Conservation (phyloP, 1,284 basidiomycete genomes). For the Pseudozyma sp. region DNA sequence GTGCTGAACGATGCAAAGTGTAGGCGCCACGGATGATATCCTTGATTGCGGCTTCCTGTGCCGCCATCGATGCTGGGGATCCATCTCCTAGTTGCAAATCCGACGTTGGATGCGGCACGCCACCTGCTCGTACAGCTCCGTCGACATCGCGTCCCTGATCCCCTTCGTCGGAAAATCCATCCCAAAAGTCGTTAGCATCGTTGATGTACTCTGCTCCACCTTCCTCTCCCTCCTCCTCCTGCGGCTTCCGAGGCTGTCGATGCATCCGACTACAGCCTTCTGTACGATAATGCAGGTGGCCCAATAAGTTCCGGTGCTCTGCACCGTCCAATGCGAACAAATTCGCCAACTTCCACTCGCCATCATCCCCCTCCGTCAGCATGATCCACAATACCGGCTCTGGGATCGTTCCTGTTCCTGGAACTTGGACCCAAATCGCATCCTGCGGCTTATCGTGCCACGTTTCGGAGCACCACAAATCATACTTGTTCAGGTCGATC, state of each 20-base stretch:
- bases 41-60: slow-evolving; percentile 20
- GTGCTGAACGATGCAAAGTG: slow-evolving; percentile 13
- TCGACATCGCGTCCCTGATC: background rate
- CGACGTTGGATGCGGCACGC: background rate
- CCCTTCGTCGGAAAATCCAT: slow-evolving; percentile 38
- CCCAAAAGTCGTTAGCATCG: slow-evolving; percentile 48
- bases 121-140: background rate
- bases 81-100: no score
- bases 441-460: slow-evolving; percentile 6
- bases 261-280: background rate
- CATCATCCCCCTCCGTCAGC: background rate
- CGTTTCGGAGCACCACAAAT: slow-evolving; percentile 8
- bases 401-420: background rate
- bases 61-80: background rate
- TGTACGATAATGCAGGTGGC: slow-evolving; percentile 6
- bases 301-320: background rate
- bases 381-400: slow-evolving; percentile 10
- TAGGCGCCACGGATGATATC: slow-evolving; percentile 35
- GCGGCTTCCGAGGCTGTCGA: background rate
- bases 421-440: slow-evolving; percentile 5
- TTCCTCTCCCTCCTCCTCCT: slow-evolving; percentile 1
- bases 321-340: slow-evolving; percentile 5
- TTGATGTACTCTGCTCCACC: slow-evolving; percentile 39
- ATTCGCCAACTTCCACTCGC: slow-evolving; percentile 25
- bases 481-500: slow-evolving; percentile 4